These are phyloP conservation scores for Lathyrus oleraceus DNA, from an alignment of 306 rosid species.

Conservation along the genomic window DNA sequence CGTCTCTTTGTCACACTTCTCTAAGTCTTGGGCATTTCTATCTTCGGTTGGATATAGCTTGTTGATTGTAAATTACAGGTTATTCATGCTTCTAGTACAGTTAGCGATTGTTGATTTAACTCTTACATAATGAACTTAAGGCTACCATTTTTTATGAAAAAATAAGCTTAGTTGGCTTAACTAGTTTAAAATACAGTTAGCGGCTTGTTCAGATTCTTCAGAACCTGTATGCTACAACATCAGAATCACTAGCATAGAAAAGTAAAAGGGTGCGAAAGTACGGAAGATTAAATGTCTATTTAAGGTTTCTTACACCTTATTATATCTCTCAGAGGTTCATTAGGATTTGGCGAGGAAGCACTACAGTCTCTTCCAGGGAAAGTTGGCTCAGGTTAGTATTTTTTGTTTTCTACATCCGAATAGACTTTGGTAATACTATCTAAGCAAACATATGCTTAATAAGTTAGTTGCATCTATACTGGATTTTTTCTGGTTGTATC, in stretches of 20 bases:
- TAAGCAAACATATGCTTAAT: neutral
- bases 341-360: conserved; percentile 97
- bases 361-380: conserved; percentile 93
- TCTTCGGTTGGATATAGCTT: conserved; percentile 70
- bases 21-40: conserved; percentile 68
- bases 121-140: neutral
- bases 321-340: conserved; percentile 73
- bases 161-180: neutral
- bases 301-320: conserved; percentile 26
- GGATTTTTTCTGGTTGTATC: conserved; percentile 13
- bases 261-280: too few relatives aligned
- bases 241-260: neutral
- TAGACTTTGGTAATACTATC: neutral
- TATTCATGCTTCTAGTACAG: neutral
- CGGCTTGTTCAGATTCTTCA: neutral
- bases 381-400: conserved; percentile 75
- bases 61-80: conserved; percentile 81
- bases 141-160: neutral
- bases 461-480: neutral
- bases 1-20: conserved; percentile 57
- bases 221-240: neutral
- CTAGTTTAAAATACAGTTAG: neutral
- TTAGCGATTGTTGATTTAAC: neutral
- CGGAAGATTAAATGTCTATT: neutral
- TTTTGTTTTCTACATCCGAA: conserved; percentile 17